These are phyloP conservation scores for Diplodia mutila DNA, from an alignment of 2,329 filamentous ascomycete species.

Conservation along the genomic window DNA sequence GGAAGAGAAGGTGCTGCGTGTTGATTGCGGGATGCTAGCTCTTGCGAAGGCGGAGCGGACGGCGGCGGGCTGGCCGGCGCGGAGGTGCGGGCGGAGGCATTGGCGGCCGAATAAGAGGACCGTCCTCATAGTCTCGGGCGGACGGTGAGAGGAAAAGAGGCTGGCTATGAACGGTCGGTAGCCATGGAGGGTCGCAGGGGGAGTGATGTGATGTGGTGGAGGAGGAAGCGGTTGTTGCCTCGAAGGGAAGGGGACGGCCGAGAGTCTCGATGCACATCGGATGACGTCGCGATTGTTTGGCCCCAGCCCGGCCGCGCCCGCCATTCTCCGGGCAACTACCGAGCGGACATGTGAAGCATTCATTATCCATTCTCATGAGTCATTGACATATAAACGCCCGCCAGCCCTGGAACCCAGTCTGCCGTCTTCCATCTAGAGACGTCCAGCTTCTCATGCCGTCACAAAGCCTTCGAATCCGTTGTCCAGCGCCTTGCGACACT, in stretches of 20 bases:
- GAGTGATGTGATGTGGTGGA: neutral
- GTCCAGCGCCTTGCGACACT: slow-evolving; percentile 45
- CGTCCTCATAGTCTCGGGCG: slow-evolving; percentile 52
- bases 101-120: slow-evolving; percentile 54
- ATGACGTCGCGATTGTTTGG: slow-evolving; percentile 17
- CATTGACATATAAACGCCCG: neutral
- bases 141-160: neutral
- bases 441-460: slow-evolving; percentile 1
- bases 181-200: slow-evolving; percentile 15
- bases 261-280: neutral
- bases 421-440: neutral
- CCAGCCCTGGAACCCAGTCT: neutral
- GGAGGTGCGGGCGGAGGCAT: slow-evolving; percentile 49
- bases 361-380: neutral
- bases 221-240: neutral
- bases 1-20: slow-evolving; percentile 17
- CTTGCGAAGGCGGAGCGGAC: slow-evolving; percentile 30
- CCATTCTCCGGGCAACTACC: neutral
- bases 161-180: slow-evolving; percentile 21
- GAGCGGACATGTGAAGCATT: too few species aligned
- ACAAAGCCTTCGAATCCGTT: slow-evolving; percentile 42
- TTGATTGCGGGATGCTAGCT: slow-evolving; percentile 1
- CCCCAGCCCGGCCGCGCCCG: neutral
- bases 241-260: neutral
- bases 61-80: slow-evolving; percentile 35